Evolutionary conservation across 2,329 filamentous ascomycete genomes (phyloP), one percentile per base, ranked within the genome.

Genomic region (Penicillium expansum): DNA sequence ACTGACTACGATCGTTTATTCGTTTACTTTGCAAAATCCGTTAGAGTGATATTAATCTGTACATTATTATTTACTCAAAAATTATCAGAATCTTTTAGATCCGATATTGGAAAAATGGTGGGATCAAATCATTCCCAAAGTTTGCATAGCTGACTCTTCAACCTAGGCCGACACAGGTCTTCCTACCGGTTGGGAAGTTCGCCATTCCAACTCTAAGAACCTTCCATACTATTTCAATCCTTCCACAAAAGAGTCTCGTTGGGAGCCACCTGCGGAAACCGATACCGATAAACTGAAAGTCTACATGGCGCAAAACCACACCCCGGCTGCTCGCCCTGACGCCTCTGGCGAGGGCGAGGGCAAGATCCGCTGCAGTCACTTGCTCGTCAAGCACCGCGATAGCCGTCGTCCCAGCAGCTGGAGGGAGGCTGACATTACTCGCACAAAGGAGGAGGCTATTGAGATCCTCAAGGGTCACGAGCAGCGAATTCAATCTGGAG

Each of bases 221-320:
- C 88, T 97, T 35, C 94, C 94, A 37, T 99, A 99, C 82, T 99
- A 97, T 82, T 97, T 97, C 88, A 95, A 97, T 78, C 81, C 88
- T 44, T 79, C 78, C 66, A 90, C 91, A 62, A 93, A 92, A 75
- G 86, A 91, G 73, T 97, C 94, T 62, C 86, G 91, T 77, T 99
- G 94, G 94, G 94, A 97, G 73, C 93, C 94, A 3, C 94, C 94
- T 9, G 75, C 84, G 43, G 90, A 88, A 62, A 94, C 92, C 67
- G 91, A 99, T 77, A 90, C 90, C 56, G 92, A 97, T 67, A 91
- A 89, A 78, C 85, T 99, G 63, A 97, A 97, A 82, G 76, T 85
- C 61, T 97, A 95, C 81, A 97, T 99, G 92, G 91, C 90, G 37
- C 82, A 84, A 67, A 85, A 96, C 75, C 92, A 97, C 79, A 91